These are phyloP conservation scores for Diaporthe ampelina DNA, from an alignment of 2,329 filamentous ascomycete genomes.

Conservation along the genomic window DNA sequence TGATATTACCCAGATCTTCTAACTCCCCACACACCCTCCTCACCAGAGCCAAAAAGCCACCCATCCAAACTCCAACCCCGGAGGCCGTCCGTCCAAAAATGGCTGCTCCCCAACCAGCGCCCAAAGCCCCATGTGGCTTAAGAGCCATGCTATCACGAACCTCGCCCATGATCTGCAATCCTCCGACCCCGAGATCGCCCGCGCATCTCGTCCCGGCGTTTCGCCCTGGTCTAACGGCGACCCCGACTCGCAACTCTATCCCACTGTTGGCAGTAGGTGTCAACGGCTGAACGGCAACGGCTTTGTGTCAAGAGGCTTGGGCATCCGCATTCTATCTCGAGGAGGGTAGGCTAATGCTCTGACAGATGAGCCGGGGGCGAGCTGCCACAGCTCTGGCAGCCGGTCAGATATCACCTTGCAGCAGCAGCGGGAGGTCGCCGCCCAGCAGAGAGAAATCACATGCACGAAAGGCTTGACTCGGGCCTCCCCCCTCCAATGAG, in stretches of 20 bases:
- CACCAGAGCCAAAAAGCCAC: background rate
- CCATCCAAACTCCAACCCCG: background rate
- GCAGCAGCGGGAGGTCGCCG: too few species aligned
- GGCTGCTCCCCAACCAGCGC: background rate
- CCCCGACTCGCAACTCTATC: background rate
- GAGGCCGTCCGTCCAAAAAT: constrained; percentile 2
- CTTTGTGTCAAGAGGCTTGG: background rate
- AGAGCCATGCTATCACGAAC: constrained; percentile 27
- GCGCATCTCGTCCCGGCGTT: background rate
- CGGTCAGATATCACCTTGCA: constrained; percentile 1
- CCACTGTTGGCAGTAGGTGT: background rate
- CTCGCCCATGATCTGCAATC: constrained; percentile 10
- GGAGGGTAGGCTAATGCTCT: background rate
- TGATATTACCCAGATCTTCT: background rate
- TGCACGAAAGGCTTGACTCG: background rate
- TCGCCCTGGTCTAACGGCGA: background rate
- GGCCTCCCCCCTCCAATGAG: background rate
- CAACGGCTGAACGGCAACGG: background rate
- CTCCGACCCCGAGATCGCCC: constrained; percentile 14
- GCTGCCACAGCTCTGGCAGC: background rate
- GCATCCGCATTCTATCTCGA: background rate
- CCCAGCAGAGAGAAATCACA: background rate
- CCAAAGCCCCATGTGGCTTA: constrained; percentile 18
- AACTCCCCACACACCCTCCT: background rate
- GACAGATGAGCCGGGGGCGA: background rate